phyloP scores from a whole-genome alignment of 306 rosid genomes.

The Glycine soja region DNA sequence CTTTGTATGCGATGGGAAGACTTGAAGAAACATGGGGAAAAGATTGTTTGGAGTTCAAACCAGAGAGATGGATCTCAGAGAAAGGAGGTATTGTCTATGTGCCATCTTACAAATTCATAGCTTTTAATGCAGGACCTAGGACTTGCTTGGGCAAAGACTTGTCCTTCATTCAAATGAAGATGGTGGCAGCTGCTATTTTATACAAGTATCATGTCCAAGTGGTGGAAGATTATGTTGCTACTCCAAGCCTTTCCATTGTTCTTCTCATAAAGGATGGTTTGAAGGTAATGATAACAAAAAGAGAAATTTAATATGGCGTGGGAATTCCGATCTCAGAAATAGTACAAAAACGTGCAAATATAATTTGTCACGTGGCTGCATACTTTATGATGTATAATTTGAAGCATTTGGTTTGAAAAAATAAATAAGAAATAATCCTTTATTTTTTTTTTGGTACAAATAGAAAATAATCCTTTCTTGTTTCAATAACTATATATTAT shows the following conservation, averaged over 20 bases:
- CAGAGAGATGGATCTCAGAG: slow-evolving; percentile 67
- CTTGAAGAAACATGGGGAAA: slow-evolving; percentile 58
- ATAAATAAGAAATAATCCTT: too few species aligned
- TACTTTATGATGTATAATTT: too few species aligned
- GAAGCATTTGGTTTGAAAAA: too few species aligned
- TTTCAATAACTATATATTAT: too few species aligned
- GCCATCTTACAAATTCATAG: slow-evolving; percentile 61
- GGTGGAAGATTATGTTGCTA: slow-evolving; percentile 37
- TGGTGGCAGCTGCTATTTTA: slow-evolving; percentile 45
- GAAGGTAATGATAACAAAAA: slow-evolving; percentile 47
- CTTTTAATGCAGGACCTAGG: slow-evolving; percentile 65
- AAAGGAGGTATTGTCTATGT: slow-evolving; percentile 44
- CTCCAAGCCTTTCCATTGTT: slow-evolving; percentile 46
- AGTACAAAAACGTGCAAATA: too few species aligned
- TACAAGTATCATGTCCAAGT: slow-evolving; percentile 45
- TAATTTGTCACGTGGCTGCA: too few species aligned
- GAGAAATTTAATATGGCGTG: not conserved
- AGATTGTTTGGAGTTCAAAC: slow-evolving; percentile 67
- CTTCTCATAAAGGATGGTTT: slow-evolving; percentile 62
- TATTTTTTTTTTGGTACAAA: too few species aligned
- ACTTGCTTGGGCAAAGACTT: slow-evolving; percentile 63
- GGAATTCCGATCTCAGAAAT: not conserved
- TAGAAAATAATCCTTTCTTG: too few species aligned
- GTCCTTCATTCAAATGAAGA: slow-evolving; percentile 56
- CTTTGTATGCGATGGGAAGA: slow-evolving; percentile 64